Percentiles rank a stretch among this genome's conserved stretches.
Evolutionary conservation across 306 rosid species (phyloP).

Genomic region (apple (Malus domestica)): ASM211411v1 NC_041801.1:6941501-6942000

Average conservation of each 20-base stretch:
- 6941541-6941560: conserved; percentile 6
- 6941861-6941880: conserved; percentile 34
- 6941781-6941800: conserved; percentile 29
- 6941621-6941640: background rate
- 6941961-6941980: background rate
- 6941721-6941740: conserved; percentile 24
- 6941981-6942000: too few relatives aligned
- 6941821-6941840: conserved; percentile 29
- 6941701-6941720: conserved; percentile 33
- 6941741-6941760: conserved; percentile 33
- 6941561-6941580: conserved; percentile 21
- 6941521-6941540: conserved; percentile 30
- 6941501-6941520: conserved; percentile 48
- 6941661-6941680: conserved; percentile 38
- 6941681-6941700: conserved; percentile 39
- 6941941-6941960: too few relatives aligned
- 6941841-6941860: conserved; percentile 11
- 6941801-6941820: conserved; percentile 1
- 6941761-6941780: conserved; percentile 28
- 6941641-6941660: background rate
- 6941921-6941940: background rate
- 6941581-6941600: background rate
- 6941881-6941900: conserved; percentile 58
- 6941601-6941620: conserved; percentile 23
- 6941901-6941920: conserved; percentile 20